Evolutionary conservation across 2,329 filamentous ascomycete genomes (phyloP).

Genomic region (Colletotrichum salicis): DNA sequence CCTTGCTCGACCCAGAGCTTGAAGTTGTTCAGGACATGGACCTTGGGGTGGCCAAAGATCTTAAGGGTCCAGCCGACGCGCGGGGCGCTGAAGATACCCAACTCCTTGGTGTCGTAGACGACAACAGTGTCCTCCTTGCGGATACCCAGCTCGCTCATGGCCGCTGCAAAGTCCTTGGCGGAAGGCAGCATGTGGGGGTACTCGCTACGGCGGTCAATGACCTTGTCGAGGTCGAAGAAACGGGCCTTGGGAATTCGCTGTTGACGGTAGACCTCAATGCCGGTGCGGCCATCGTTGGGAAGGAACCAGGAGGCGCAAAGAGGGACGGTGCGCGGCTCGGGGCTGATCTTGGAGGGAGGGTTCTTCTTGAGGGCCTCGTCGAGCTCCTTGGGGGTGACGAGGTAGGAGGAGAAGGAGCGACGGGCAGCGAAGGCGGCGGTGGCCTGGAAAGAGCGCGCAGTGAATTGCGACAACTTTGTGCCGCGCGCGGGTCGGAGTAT

Average conservation of each 20-base stretch:
- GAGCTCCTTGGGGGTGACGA: constrained; percentile 87
- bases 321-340: constrained; percentile 84
- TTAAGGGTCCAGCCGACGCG: constrained; percentile 93
- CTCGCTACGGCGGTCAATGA: constrained; percentile 86
- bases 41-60: constrained; percentile 87
- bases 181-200: constrained; percentile 97
- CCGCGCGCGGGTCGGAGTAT: constrained; percentile 56
- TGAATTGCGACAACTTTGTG: constrained; percentile 48
- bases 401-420: constrained; percentile 78
- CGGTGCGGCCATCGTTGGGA: constrained; percentile 87
- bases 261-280: constrained; percentile 82
- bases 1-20: constrained; percentile 90
- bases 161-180: constrained; percentile 81
- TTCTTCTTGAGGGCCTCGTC: constrained; percentile 84
- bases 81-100: constrained; percentile 94
- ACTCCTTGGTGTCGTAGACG: constrained; percentile 91
- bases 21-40: constrained; percentile 96
- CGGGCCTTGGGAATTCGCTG: constrained; percentile 88
- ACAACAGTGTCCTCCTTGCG: constrained; percentile 88
- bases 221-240: constrained; percentile 95
- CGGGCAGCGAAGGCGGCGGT: constrained; percentile 47
- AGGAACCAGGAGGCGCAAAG: constrained; percentile 97
- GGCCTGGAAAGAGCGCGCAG: constrained; percentile 45
- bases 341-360: constrained; percentile 80
- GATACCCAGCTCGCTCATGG: constrained; percentile 91